These are phyloP conservation scores for Brassica balearica DNA, from an alignment of 441 rosid species.

Conservation along the genomic window DNA sequence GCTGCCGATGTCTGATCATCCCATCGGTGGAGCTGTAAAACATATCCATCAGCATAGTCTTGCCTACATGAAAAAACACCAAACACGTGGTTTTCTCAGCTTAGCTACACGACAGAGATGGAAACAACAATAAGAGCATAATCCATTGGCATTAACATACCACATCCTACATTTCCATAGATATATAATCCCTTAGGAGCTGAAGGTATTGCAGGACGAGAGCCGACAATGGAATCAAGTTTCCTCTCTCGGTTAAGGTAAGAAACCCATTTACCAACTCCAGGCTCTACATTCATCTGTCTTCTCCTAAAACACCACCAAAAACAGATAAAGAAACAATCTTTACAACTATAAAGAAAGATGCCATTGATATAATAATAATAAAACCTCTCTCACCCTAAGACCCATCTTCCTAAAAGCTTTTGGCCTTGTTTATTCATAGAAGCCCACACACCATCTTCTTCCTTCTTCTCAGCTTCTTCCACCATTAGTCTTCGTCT, in stretches of 20 bases:
- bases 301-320: slow-evolving; percentile 48
- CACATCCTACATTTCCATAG: slow-evolving; percentile 93
- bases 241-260: slow-evolving; percentile 87
- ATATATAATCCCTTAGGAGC: slow-evolving; percentile 92
- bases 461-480: slow-evolving; percentile 83
- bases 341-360: background rate
- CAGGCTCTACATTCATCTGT: slow-evolving; percentile 69
- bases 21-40: slow-evolving; percentile 79
- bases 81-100: slow-evolving; percentile 1
- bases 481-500: slow-evolving; percentile 66
- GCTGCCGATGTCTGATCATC: slow-evolving; percentile 66
- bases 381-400: slow-evolving; percentile 50
- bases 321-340: slow-evolving; percentile 1
- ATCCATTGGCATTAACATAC: slow-evolving; percentile 44
- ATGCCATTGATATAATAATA: background rate
- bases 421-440: slow-evolving; percentile 55
- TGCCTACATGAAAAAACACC: slow-evolving; percentile 58
- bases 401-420: slow-evolving; percentile 67
- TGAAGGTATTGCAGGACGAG: slow-evolving; percentile 72
- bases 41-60: slow-evolving; percentile 99
- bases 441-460: slow-evolving; percentile 64
- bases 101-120: slow-evolving; percentile 14
- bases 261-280: slow-evolving; percentile 97
- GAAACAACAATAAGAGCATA: slow-evolving; percentile 4
- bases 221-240: slow-evolving; percentile 76